These are phyloP conservation scores for Aspergillus luchuensis DNA, from an alignment of 2,329 filamentous ascomycete genomes.

Conservation along the genomic window DNA sequence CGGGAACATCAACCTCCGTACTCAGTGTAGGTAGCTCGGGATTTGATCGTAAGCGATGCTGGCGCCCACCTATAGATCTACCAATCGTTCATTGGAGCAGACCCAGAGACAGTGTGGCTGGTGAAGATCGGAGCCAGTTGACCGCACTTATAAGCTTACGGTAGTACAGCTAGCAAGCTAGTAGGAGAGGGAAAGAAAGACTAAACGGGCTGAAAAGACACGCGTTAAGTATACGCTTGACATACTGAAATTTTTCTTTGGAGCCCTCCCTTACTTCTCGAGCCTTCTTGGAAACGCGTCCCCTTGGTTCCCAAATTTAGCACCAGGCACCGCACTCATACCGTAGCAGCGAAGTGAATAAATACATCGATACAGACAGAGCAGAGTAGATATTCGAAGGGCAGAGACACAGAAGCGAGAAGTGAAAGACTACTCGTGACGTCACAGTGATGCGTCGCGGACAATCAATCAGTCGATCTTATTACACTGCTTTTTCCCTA, in stretches of 20 bases:
- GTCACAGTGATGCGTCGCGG: conserved; percentile 18
- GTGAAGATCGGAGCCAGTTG: too few species aligned
- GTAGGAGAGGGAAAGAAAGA: too few species aligned
- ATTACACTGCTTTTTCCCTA: too few species aligned
- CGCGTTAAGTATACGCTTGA: background rate
- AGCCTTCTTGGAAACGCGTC: background rate
- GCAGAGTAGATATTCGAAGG: background rate
- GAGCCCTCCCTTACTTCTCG: background rate
- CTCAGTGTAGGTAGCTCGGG: too few species aligned
- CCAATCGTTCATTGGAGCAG: too few species aligned
- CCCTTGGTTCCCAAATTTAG: too few species aligned
- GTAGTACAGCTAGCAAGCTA: too few species aligned
- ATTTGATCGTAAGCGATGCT: too few species aligned
- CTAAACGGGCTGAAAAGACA: background rate
- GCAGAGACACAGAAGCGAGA: background rate
- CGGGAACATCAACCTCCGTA: background rate
- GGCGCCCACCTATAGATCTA: too few species aligned
- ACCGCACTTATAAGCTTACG: too few species aligned
- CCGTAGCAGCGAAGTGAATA: background rate
- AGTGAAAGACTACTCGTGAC: conserved; percentile 7
- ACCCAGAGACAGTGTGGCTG: too few species aligned
- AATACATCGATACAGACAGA: background rate
- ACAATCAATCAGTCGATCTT: background rate
- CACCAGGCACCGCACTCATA: too few species aligned
- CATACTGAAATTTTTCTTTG: background rate